Evolutionary conservation across 2,329 filamentous ascomycete genomes (phyloP).

Genomic region (Neonectria neomacrospora): DNA sequence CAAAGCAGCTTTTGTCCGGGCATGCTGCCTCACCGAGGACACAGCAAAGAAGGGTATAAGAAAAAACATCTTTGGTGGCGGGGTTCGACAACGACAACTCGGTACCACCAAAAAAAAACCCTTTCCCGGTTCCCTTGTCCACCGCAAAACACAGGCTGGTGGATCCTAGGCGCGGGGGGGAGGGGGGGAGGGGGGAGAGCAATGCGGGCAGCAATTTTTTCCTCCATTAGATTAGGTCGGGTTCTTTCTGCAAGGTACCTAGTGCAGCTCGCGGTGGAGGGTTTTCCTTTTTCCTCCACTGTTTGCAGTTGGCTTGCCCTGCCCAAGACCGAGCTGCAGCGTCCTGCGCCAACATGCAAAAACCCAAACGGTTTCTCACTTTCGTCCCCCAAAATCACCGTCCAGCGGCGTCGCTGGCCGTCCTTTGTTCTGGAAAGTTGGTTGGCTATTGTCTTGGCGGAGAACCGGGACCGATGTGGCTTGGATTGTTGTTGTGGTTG

Average conservation of each 20-base stretch:
- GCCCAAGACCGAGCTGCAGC: slow-evolving; percentile 9
- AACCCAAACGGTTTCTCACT: slow-evolving; percentile 9
- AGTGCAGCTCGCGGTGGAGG: background rate
- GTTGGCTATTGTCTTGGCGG: slow-evolving; percentile 11
- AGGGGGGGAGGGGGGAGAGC: background rate
- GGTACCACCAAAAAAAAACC: slow-evolving; percentile 17
- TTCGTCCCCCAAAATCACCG: slow-evolving; percentile 3
- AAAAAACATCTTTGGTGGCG: slow-evolving; percentile 42
- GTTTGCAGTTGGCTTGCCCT: background rate
- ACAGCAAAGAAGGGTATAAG: background rate
- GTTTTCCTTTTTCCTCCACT: background rate
- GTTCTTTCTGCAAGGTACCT: background rate
- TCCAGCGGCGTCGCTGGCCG: slow-evolving; percentile 1
- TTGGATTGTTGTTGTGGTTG: background rate
- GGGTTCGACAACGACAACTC: slow-evolving; percentile 56
- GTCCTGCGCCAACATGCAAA: slow-evolving; percentile 16
- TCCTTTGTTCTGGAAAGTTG: slow-evolving; percentile 8
- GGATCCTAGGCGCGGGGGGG: background rate
- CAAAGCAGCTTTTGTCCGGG: background rate
- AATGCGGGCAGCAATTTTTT: background rate
- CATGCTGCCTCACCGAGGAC: slow-evolving; percentile 26
- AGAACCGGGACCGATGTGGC: background rate
- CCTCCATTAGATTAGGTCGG: background rate
- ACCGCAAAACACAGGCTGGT: background rate
- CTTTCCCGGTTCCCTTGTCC: slow-evolving; percentile 1